These are phyloP conservation scores for Boechera divaricarpa DNA, from an alignment of 345 rosid genomes.

Conservation along the genomic window DNA sequence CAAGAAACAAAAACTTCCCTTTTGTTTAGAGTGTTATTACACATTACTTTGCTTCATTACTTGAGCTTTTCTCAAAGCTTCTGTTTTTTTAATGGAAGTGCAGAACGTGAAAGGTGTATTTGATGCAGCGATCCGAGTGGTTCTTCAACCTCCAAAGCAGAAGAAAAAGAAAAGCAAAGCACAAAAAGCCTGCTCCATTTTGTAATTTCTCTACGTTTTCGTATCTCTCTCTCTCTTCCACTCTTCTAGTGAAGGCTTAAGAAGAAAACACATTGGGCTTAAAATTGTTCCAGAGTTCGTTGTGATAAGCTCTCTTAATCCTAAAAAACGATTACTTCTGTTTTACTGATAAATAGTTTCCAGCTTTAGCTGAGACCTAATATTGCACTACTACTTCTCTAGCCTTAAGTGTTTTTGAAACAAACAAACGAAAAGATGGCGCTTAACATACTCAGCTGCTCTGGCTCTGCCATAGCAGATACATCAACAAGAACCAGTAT, in stretches of 20 bases:
- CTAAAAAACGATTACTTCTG: conserved; percentile 8
- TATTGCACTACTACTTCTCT: conserved; percentile 22
- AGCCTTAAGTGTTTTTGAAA: neutral
- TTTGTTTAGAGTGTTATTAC: neutral
- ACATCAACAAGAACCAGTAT: too few species aligned
- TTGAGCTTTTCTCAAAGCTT: neutral
- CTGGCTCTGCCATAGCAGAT: too few species aligned
- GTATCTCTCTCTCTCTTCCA: neutral
- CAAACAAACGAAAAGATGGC: too few species aligned
- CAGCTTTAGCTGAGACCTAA: conserved; percentile 37
- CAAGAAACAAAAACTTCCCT: conserved; percentile 20
- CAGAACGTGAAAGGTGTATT: conserved; percentile 96
- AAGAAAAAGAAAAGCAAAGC: conserved; percentile 91
- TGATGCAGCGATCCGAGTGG: conserved; percentile 91
- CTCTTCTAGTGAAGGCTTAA: conserved; percentile 34
- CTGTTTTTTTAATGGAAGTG: conserved; percentile 18
- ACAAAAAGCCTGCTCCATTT: conserved; percentile 85
- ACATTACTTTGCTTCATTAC: neutral
- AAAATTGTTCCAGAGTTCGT: conserved; percentile 27
- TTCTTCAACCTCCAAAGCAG: conserved; percentile 93
- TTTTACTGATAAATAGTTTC: conserved; percentile 29
- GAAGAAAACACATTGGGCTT: conserved; percentile 26
- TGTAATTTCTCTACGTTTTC: conserved; percentile 52
- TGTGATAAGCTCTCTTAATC: conserved; percentile 36
- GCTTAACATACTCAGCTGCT: too few species aligned